A percentile compares a stretch with the other conserved stretches of the same genome.
Conservation (phyloP, 2,329 filamentous ascomycete genomes). For the Alternaria arbusti region DNA sequence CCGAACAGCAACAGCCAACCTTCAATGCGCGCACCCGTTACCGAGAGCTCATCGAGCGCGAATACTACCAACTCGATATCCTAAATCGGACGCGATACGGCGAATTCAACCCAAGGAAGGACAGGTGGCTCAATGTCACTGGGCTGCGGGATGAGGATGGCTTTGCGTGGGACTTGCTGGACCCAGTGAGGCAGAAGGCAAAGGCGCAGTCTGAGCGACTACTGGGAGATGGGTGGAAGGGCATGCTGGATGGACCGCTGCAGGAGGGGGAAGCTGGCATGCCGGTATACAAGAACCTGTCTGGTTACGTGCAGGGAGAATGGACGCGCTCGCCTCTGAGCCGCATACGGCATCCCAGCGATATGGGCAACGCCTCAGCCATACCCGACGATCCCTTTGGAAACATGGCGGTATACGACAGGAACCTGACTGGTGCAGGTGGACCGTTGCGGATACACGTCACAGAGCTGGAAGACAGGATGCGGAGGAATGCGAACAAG, state of each 20-base stretch:
- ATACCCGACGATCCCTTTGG: slow-evolving; percentile 72
- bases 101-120: slow-evolving; percentile 55
- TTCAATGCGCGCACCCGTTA: slow-evolving; percentile 43
- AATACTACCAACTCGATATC: slow-evolving; percentile 58
- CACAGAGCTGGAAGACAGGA: slow-evolving; percentile 57
- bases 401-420: slow-evolving; percentile 66
- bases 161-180: slow-evolving; percentile 79
- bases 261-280: slow-evolving; percentile 52
- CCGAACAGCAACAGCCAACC: slow-evolving; percentile 42
- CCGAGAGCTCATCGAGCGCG: slow-evolving; percentile 58
- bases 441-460: slow-evolving; percentile 75
- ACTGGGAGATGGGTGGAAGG: slow-evolving; percentile 44
- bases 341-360: slow-evolving; percentile 54
- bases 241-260: slow-evolving; percentile 40
- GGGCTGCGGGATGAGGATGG: slow-evolving; percentile 77
- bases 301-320: slow-evolving; percentile 76
- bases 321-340: slow-evolving; percentile 69
- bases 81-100: slow-evolving; percentile 50
- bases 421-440: slow-evolving; percentile 76
- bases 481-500: slow-evolving; percentile 40
- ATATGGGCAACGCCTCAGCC: slow-evolving; percentile 61
- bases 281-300: slow-evolving; percentile 77
- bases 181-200: slow-evolving; percentile 69
- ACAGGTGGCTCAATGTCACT: slow-evolving; percentile 65
- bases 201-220: slow-evolving; percentile 59